phyloP scores from a whole-genome alignment of 768 basidiomycete genomes.

The Podaxis sp. region DNA sequence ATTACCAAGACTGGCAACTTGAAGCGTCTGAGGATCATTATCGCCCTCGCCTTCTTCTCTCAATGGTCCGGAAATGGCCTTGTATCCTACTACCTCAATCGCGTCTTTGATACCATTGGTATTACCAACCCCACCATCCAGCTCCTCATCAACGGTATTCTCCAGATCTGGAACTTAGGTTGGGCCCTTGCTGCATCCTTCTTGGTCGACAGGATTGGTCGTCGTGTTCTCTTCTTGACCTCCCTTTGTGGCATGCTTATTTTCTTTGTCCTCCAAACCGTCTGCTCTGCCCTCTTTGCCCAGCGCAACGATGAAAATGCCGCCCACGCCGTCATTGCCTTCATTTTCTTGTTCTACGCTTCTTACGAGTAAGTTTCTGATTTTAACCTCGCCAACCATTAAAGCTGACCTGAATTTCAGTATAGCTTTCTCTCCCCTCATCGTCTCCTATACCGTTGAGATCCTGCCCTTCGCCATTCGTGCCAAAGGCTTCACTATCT shows the following conservation, averaged over 20 bases:
- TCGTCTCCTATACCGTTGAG: constrained; percentile 86
- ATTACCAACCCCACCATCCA: constrained; percentile 60
- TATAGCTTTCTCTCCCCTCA: constrained; percentile 82
- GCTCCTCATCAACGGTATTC: constrained; percentile 83
- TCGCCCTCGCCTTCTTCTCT: constrained; percentile 80
- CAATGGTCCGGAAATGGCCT: constrained; percentile 88
- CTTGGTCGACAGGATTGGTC: constrained; percentile 62
- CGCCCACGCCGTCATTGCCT: constrained; percentile 73
- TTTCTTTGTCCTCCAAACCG: constrained; percentile 69
- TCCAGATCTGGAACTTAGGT: constrained; percentile 77
- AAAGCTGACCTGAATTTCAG: constrained; percentile 27
- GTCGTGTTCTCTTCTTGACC: constrained; percentile 68
- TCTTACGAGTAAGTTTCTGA: constrained; percentile 62
- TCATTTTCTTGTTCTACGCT: constrained; percentile 83
- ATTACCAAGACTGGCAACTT: constrained; percentile 69
- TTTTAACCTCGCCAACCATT: background rate
- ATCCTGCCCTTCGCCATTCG: constrained; percentile 82
- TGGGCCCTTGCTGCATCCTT: constrained; percentile 33
- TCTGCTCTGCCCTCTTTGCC: constrained; percentile 59
- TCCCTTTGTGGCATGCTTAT: constrained; percentile 60
- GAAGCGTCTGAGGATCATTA: constrained; percentile 73
- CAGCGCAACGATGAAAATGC: constrained; percentile 40
- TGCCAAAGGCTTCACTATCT: constrained; percentile 83
- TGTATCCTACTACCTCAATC: constrained; percentile 79
- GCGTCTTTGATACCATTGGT: constrained; percentile 68